Evolutionary conservation across 768 basidiomycete species (phyloP), one percentile per base, ranked within the genome.

Genomic region (Tulasnella sp.): DNA sequence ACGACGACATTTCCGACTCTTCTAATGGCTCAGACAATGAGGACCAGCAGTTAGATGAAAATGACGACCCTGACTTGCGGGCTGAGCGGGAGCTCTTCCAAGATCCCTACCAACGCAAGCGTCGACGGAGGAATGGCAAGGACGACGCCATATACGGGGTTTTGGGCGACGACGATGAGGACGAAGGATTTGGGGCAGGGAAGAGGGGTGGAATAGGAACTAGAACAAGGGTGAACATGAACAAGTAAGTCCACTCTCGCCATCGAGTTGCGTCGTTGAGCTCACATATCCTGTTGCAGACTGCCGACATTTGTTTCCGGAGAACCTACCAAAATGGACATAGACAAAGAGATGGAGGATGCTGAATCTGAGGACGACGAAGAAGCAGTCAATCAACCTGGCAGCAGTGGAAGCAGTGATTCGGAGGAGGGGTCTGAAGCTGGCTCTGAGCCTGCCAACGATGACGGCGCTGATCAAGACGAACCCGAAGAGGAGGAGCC

Each of bases 101-200:
- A 82, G 88, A 93, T 79, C 93, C 93, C 4, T 94, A 94, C 85
- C 85, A 89, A 80, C 86, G 88, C 81, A 94, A 93, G 82, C 87
- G 90, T 79, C 86, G 90, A 79, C 90, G 84, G 79, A 87, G 42
- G 42, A 44, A 44, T 77, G 90, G 86, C 35, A 91, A 91, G 82
- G 92, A 95, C 76, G 91, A 91, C 79, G 90, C 90, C 1, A 84
- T 90, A n/a, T 93, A 93, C 81, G 93, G 93, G 5, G 85, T 92
- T 0, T 94, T 93, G 84, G 92, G 85, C 1, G 89, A 90, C 5
- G 90, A 92, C 75, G 91, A 90, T 80, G 91, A 92, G 32, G 89
- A 91, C 29, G 83, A 85, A 48, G 83, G 81, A 16, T 81, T 81
- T 70, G 82, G 80, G 26, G 80, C 79, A 26, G 80, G 79, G 42